Evolutionary conservation across 2,329 filamentous ascomycete genomes (phyloP).

Genomic region (Geosmithia putterillii): DNA sequence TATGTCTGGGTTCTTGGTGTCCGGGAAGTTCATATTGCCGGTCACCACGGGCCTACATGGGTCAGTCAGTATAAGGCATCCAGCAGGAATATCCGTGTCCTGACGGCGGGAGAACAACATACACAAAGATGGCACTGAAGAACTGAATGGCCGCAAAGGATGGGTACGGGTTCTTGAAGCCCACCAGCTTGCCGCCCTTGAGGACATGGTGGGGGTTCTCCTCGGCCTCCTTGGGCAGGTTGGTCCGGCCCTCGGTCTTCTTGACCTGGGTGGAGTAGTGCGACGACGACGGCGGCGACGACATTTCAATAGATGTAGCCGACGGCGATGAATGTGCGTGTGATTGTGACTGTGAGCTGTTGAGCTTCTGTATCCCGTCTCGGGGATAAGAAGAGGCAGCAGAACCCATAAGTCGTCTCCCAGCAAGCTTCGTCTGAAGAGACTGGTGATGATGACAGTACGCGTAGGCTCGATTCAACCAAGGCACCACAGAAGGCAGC

Average conservation of each 20-base stretch:
- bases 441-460: background rate
- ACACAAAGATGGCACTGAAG: constrained; percentile 21
- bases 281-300: background rate
- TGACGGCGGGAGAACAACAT: constrained; percentile 6
- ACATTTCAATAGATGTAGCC: background rate
- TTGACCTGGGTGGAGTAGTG: constrained; percentile 15
- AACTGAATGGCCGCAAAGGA: constrained; percentile 19
- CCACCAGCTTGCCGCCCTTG: constrained; percentile 19
- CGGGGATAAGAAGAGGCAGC: background rate
- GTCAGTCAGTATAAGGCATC: background rate
- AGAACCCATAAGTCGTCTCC: background rate
- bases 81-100: background rate
- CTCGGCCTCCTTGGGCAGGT: constrained; percentile 27
- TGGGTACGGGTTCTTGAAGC: constrained; percentile 40
- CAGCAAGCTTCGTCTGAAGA: background rate
- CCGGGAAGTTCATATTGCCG: constrained; percentile 33
- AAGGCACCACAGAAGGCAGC: background rate
- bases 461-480: background rate
- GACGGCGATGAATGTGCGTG: too few relatives aligned
- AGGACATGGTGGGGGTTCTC: constrained; percentile 35
- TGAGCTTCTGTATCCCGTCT: background rate
- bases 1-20: constrained; percentile 54
- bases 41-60: constrained; percentile 15
- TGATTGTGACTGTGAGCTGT: too few relatives aligned
- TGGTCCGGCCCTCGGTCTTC: constrained; percentile 17